phyloP scores from a whole-genome alignment of 805 yeast genomes.

The Torulaspora indica region DNA sequence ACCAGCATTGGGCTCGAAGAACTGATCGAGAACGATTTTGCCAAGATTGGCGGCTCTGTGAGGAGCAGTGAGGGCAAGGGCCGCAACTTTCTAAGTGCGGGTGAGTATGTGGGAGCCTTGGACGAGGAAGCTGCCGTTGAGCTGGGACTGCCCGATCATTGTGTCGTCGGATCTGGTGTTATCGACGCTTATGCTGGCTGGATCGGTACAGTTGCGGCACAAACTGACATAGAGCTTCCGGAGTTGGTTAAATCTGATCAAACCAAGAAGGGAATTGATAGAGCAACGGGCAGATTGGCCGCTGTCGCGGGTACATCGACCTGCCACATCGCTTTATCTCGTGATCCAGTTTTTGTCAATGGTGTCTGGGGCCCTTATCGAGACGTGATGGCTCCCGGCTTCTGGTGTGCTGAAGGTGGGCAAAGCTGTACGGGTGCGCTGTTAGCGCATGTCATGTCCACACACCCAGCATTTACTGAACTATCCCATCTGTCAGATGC shows the following conservation, averaged over 20 bases:
- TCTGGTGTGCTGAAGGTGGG: conserved; percentile 99
- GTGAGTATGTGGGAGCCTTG: conserved; percentile 79
- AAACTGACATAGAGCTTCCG: conserved; percentile 54
- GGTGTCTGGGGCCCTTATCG: conserved; percentile 99
- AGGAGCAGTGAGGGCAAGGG: conserved; percentile 51
- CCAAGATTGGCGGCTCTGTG: conserved; percentile 78
- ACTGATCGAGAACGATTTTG: conserved; percentile 68
- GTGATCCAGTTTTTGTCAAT: conserved; percentile 79
- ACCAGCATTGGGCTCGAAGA: conserved; percentile 66
- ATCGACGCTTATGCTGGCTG: conserved; percentile 99
- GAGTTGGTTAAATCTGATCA: conserved; percentile 48
- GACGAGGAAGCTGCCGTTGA: conserved; percentile 65
- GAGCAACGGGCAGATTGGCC: conserved; percentile 80
- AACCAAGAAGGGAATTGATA: conserved; percentile 45
- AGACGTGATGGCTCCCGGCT: conserved; percentile 83
- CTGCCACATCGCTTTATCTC: conserved; percentile 86
- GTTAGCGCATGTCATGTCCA: conserved; percentile 77
- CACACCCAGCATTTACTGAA: conserved; percentile 83
- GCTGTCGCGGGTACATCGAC: conserved; percentile 99
- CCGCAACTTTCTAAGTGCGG: conserved; percentile 69
- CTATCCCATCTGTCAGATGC: conserved; percentile 63
- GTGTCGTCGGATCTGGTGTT: conserved; percentile 91
- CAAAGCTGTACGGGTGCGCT: conserved; percentile 96
- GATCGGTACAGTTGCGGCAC: conserved; percentile 97
- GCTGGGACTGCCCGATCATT: conserved; percentile 72